Base-by-base conservation (phyloP, 1,139 yeast genomes). In the Geotrichum histeridarum region DNA sequence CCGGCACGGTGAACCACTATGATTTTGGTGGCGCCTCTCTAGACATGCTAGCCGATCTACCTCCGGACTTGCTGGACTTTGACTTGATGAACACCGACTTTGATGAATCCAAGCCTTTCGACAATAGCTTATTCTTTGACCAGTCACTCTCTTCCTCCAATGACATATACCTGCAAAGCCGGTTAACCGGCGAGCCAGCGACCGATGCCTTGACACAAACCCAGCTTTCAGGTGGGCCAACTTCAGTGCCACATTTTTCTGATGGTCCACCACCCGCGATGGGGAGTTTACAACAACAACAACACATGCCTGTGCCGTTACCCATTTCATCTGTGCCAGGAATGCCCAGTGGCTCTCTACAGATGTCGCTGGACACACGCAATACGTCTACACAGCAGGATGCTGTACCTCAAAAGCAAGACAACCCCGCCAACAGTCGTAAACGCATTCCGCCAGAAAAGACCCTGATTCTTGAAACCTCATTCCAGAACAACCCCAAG, bases 361-460 rank as follows among this genome's bases (percentile, higher is more conserved):
- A 22, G 27, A 3, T 22, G 27, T 3, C 27, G 18, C 15, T 37
- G 17, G 39, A 37, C 39, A 37, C 39, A n/a, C n/a, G 39, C 17
- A n/a, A 17, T 37, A 17, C 39, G 37, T 11, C 37, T 33, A 11
- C 12, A 33, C 37, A 11, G 7, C 37, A 11, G 4, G n/a, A 11
- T 33, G 39, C 15, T 8, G 17, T 37, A 8, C 17, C 39, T 37
- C 39, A 17, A 37, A 37, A 37, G 15, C 39, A 42, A 3, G 50
- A 38, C 3, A 12, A 27, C 12, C 41, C 50, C 3, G 50, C 56
- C 18, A 54, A 42, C 54, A 48, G 61, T 3, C 55, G 69, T 11
- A 66, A 65, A 54, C 57, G 67, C 17, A 64, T 65, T 15, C 61
- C 62, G 11, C 61, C 63, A 3, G 62, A 63, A 45, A 66, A 64